phyloP scores from a whole-genome alignment of 768 basidiomycete species.

The Mycena filopes region DNA sequence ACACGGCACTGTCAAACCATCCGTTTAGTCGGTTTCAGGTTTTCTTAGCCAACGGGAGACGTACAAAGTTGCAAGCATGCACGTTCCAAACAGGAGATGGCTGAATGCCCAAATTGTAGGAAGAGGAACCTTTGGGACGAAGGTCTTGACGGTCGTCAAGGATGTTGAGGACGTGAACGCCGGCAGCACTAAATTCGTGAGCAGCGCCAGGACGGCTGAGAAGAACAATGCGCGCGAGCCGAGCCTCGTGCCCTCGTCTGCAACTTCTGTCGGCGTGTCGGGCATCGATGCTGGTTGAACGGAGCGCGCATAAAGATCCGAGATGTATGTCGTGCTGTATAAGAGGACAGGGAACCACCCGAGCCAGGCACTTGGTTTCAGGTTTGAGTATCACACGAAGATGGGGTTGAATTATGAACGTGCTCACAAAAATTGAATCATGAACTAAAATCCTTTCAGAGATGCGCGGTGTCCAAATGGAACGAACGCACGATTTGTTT shows the following conservation, averaged over 20 bases:
- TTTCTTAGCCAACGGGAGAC: neutral
- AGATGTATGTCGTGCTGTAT: slow-evolving; percentile 88
- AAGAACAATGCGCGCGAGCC: slow-evolving; percentile 88
- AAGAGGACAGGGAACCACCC: slow-evolving; percentile 95
- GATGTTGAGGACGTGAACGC: slow-evolving; percentile 59
- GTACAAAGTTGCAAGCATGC: slow-evolving; percentile 88
- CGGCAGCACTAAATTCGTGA: slow-evolving; percentile 77
- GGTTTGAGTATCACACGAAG: too few relatives aligned
- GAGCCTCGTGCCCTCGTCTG: slow-evolving; percentile 75
- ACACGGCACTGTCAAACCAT: slow-evolving; percentile 65
- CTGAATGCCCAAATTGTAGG: slow-evolving; percentile 79
- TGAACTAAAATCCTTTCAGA: slow-evolving; percentile 56
- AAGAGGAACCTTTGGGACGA: neutral
- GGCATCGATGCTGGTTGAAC: slow-evolving; percentile 38
- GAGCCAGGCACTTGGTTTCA: slow-evolving; percentile 71
- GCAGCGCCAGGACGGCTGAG: slow-evolving; percentile 75
- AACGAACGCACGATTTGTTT: slow-evolving; percentile 75
- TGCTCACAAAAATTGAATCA: slow-evolving; percentile 85
- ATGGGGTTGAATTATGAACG: neutral
- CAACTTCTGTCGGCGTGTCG: slow-evolving; percentile 39
- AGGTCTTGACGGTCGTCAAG: slow-evolving; percentile 41
- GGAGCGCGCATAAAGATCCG: slow-evolving; percentile 79
- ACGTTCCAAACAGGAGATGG: slow-evolving; percentile 76
- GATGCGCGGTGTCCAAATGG: neutral
- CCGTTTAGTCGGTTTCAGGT: too few relatives aligned